Percentiles rank a stretch among this genome's conserved stretches.
Conservation (phyloP, 2,329 filamentous ascomycete genomes). For the Epichloe coenophiala region DNA sequence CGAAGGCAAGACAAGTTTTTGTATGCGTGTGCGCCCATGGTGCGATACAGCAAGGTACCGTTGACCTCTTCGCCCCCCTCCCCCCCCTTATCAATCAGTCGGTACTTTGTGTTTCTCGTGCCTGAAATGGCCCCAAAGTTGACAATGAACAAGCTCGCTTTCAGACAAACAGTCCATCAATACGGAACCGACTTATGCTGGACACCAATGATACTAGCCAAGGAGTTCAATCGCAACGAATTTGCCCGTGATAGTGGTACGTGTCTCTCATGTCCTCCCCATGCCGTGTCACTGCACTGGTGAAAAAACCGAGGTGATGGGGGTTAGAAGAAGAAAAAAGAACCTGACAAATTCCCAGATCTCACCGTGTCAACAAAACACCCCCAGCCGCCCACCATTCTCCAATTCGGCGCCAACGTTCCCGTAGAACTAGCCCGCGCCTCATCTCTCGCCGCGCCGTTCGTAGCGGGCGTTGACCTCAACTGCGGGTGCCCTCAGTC, state of each 20-base stretch:
- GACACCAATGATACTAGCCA: conserved; percentile 60
- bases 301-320: too few relatives aligned
- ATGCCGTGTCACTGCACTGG: too few relatives aligned
- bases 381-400: conserved; percentile 45
- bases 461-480: conserved; percentile 50
- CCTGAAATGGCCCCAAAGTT: neutral
- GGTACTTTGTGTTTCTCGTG: neutral
- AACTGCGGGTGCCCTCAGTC: conserved; percentile 64
- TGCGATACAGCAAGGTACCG: conserved; percentile 45
- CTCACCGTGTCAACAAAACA: conserved; percentile 44
- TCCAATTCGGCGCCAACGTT: conserved; percentile 53
- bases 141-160: conserved; percentile 40
- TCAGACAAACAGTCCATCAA: conserved; percentile 50
- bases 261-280: neutral
- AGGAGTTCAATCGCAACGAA: conserved; percentile 51
- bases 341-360: conserved; percentile 24
- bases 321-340: neutral
- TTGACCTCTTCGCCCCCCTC: neutral
- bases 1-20: conserved; percentile 38
- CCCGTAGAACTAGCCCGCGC: conserved; percentile 49
- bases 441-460: conserved; percentile 46
- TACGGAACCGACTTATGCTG: conserved; percentile 55
- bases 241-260: conserved; percentile 47
- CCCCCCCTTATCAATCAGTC: neutral
- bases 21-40: conserved; percentile 53